Evolutionary conservation across 2,329 filamentous ascomycete species (phyloP).

Genomic region (Cladosporium colombiae): DNA sequence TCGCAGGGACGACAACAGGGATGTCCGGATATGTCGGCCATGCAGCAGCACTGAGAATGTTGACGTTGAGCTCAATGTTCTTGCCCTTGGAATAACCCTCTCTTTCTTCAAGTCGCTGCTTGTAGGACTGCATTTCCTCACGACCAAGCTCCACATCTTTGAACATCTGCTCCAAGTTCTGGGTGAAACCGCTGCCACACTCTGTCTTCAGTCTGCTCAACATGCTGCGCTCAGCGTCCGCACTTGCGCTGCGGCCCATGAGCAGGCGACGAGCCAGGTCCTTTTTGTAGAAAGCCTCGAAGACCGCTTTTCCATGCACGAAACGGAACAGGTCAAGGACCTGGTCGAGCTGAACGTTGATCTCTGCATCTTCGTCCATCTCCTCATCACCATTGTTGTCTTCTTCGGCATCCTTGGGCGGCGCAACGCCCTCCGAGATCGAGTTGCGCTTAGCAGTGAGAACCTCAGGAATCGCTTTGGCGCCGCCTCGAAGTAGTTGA

Average conservation of each 20-base stretch:
- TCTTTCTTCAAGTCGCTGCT: constrained; percentile 63
- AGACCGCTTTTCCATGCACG: constrained; percentile 94
- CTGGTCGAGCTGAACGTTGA: constrained; percentile 89
- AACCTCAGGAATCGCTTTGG: constrained; percentile 75
- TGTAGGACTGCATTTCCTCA: constrained; percentile 92
- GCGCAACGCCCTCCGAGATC: constrained; percentile 30
- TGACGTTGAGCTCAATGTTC: constrained; percentile 77
- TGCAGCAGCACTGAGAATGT: constrained; percentile 83
- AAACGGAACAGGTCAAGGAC: constrained; percentile 94
- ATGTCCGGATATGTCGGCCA: constrained; percentile 91
- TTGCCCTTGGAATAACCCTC: constrained; percentile 46
- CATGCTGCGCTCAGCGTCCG: constrained; percentile 96
- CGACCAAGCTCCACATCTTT: constrained; percentile 92
- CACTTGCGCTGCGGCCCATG: constrained; percentile 88
- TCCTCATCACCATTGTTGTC: constrained; percentile 62
- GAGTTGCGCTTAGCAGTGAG: constrained; percentile 55
- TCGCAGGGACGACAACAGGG: constrained; percentile 70
- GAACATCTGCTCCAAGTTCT: constrained; percentile 99
- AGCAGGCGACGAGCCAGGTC: constrained; percentile 86
- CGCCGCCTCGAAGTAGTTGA: constrained; percentile 78
- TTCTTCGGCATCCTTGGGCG: constrained; percentile 60
- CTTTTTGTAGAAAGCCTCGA: constrained; percentile 99
- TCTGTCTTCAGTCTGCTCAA: constrained; percentile 86
- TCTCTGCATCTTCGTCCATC: constrained; percentile 85
- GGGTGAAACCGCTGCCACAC: constrained; percentile 90